Base-by-base conservation (phyloP, 306 rosid genomes). In the Malus fusca region DNA sequence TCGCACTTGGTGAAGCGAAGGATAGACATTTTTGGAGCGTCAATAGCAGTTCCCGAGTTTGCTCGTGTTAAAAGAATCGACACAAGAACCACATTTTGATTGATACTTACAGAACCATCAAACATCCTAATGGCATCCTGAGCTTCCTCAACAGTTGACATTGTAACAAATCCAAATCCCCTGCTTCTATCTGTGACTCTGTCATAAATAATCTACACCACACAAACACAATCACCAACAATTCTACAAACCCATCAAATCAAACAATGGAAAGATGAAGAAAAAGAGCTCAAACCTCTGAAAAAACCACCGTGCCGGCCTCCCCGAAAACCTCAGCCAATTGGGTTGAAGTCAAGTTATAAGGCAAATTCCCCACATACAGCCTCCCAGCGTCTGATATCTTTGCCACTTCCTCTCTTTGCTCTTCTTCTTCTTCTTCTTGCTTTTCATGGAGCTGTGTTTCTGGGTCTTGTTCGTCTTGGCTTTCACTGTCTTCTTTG, bases 131-230 rank as follows among this genome's bases (percentile, higher is more conserved):
- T 92, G 66, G 97, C 99, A 62, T 87, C 92, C 78, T 89, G 75
- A 73, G 97, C 97, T 67, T 95, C 97, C 68, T 92, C 97, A 60
- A 80, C 77, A 52, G 81, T 90, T 11, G 71, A 84, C 99, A 95
- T 92, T 26, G 97, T 88, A 42, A 90, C 97, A 89, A 95, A 95
- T 12, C 87, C 99, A 84, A 95, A 95, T 75, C 99, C 99, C 71
- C 99, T 89, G 86, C 97, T 92, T 69, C 97, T 85, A 69, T 89
- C 90, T 1, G 99, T 92, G 69, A 95, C 88, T 74, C 92, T 93
- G 74, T 90, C 93, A 35, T 95, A 92, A n/a, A 95, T 89, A 9
- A 95, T 78, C 97, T 95, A 56, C 37, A 21, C 4, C 31, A 53
- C 2, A 78, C 59, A 64, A 71, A 30, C 77, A 28, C 19, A 66